A percentile compares a stretch with the other conserved stretches of the same genome.
These are phyloP conservation scores for Lodderomyces margitis DNA, from an alignment of 1,139 yeast genomes.

Conservation along the genomic window DNA sequence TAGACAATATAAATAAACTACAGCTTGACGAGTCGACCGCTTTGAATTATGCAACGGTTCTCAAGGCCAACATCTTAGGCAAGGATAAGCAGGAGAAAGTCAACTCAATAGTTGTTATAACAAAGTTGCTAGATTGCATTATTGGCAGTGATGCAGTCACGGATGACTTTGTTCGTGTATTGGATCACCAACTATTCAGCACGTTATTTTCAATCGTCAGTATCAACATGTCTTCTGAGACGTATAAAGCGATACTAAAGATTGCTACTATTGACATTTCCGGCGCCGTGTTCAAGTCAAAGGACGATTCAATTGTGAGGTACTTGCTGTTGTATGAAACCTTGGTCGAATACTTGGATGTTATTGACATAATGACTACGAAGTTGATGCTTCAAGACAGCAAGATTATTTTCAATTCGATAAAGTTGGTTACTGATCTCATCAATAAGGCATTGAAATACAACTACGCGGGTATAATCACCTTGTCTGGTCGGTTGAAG, in stretches of 20 bases:
- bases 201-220: slow-evolving; percentile 46
- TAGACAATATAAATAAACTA: slow-evolving; percentile 24
- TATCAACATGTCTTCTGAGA: slow-evolving; percentile 47
- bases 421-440: slow-evolving; percentile 47
- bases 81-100: slow-evolving; percentile 52
- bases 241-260: slow-evolving; percentile 49
- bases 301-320: slow-evolving; percentile 32
- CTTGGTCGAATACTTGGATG: slow-evolving; percentile 42
- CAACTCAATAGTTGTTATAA: slow-evolving; percentile 52
- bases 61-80: slow-evolving; percentile 42
- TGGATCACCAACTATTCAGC: slow-evolving; percentile 43
- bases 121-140: slow-evolving; percentile 49
- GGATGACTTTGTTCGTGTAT: slow-evolving; percentile 35
- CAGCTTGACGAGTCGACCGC: slow-evolving; percentile 39
- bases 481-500: slow-evolving; percentile 44
- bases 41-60: slow-evolving; percentile 33
- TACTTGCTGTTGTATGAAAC: slow-evolving; percentile 42
- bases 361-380: slow-evolving; percentile 41
- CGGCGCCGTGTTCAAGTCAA: slow-evolving; percentile 42
- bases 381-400: slow-evolving; percentile 44
- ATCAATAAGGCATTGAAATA: slow-evolving; percentile 42
- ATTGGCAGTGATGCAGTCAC: slow-evolving; percentile 39
- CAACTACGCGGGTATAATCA: slow-evolving; percentile 39
- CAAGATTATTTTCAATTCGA: slow-evolving; percentile 44
- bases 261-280: slow-evolving; percentile 44